Conservation (phyloP, 2,329 filamentous ascomycete species). For the Beauveria varroae region DNA sequence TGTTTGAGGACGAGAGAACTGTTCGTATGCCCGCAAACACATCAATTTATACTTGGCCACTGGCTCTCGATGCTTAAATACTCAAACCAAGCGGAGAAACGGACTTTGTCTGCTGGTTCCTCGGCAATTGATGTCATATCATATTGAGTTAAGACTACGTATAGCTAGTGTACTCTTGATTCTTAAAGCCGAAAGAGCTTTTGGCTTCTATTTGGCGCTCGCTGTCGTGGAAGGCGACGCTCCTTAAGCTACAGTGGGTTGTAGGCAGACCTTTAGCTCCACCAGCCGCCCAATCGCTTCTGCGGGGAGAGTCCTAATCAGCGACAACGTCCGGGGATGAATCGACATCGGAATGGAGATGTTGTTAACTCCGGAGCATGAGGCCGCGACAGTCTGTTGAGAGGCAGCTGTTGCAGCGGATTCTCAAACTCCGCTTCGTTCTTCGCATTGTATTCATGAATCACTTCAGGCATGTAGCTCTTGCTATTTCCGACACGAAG, state of each 20-base stretch:
- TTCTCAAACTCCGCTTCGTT: not conserved
- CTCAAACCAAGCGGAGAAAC: not conserved
- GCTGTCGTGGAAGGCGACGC: not conserved
- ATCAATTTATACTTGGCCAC: not conserved
- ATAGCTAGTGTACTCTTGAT: not conserved
- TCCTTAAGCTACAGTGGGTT: not conserved
- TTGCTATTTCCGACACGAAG: not conserved
- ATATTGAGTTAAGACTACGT: not conserved
- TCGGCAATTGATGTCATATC: constrained; percentile 3
- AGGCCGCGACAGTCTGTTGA: no score
- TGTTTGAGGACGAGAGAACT: not conserved
- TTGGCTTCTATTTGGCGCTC: not conserved
- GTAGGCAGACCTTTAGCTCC: not conserved
- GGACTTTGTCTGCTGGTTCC: not conserved
- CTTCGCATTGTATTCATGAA: not conserved
- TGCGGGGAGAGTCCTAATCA: no score
- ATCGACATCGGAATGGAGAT: not conserved
- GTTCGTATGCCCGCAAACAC: not conserved
- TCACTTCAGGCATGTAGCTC: not conserved
- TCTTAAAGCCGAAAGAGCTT: constrained; percentile 4
- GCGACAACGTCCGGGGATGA: no score
- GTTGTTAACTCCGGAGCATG: not conserved
- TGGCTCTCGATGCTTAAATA: not conserved
- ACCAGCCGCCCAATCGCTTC: not conserved
- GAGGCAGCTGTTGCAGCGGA: not conserved